Base-by-base conservation (phyloP, 257 asterid species). In the Echium plantagineum region DNA sequence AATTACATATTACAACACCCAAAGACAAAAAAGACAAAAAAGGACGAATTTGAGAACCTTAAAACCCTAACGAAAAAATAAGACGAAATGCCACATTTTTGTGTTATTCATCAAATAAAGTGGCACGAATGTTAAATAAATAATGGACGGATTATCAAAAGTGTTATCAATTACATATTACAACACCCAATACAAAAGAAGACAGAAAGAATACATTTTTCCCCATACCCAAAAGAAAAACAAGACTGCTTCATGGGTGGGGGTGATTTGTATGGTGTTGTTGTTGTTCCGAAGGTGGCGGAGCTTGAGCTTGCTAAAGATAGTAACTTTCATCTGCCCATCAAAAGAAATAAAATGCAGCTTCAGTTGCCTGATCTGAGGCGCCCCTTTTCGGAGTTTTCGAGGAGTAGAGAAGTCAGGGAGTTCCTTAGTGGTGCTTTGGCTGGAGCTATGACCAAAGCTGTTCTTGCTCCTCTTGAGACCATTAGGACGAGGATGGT, bases 401-500 rank as follows among this genome's bases (percentile, higher is more conserved):
- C 75, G 49, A 73, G 65, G 65, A 75, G 77, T 13, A 79, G 96
- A 76, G 98, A 90, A 82, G 94, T 74, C 26, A 83, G 84, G 3
- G 98, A 87, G 83, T 90, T 90, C 74, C 79, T 87, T 53, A 90
- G 96, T 62, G 98, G 96, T 71, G 96, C 98, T 57, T 71, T 90
- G 68, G 96, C 96, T 4, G 96, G 96, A 67, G 95, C 98, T 60
- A 87, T 87, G 98, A 90, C 96, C 62, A 90, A 90, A 80, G 96
- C 98, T 42, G 75, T 83, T 70, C 96, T 90, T 54, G 98, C 96
- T 69, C 98, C 98, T 62, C 93, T 90, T 15, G 98, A 90, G 74
- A 90, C 98, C 70, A 90, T 90, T 86, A 90, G 98, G 85, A 90
- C 98, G 30, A 82, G 98, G 65, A 85, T 90, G 98, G 95, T 90